Evolutionary conservation across 2,329 filamentous ascomycete genomes (phyloP).

Genomic region (Colletotrichum gloeosporioides): DNA sequence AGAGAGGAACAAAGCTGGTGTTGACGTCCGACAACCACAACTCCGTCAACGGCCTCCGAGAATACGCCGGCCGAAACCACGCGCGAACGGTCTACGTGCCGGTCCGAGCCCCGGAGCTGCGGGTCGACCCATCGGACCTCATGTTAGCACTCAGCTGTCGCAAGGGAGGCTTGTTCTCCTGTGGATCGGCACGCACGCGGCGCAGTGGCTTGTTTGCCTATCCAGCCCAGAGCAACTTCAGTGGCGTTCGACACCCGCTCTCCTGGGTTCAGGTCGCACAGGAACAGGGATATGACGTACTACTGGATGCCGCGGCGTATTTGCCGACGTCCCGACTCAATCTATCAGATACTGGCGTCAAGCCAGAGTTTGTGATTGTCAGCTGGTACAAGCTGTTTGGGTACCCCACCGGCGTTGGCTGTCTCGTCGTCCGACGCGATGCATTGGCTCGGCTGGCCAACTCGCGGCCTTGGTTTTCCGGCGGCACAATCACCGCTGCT

Average conservation of each 20-base stretch:
- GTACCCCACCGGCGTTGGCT: slow-evolving; percentile 46
- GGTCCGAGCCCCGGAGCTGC: slow-evolving; percentile 29
- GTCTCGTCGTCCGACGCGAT: slow-evolving; percentile 37
- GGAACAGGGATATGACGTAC: slow-evolving; percentile 41
- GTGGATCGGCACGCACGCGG: background rate
- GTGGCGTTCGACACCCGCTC: slow-evolving; percentile 45
- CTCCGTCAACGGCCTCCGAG: slow-evolving; percentile 43
- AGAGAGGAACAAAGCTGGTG: slow-evolving; percentile 29
- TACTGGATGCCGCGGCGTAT: slow-evolving; percentile 45
- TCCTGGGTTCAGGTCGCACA: slow-evolving; percentile 40
- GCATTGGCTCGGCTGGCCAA: slow-evolving; percentile 33
- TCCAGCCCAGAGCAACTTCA: slow-evolving; percentile 52
- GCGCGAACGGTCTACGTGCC: slow-evolving; percentile 36
- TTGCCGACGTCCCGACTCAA: slow-evolving; percentile 41
- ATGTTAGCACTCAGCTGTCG: slow-evolving; percentile 25
- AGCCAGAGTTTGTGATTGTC: slow-evolving; percentile 43
- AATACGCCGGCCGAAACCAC: slow-evolving; percentile 34
- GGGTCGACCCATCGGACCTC: slow-evolving; percentile 30
- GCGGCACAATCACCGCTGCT: slow-evolving; percentile 41
- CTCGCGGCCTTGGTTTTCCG: slow-evolving; percentile 42
- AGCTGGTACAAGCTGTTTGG: slow-evolving; percentile 50
- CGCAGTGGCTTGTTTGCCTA: slow-evolving; percentile 45
- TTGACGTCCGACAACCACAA: slow-evolving; percentile 48
- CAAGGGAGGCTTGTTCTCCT: background rate
- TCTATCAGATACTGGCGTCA: slow-evolving; percentile 28